phyloP scores from a whole-genome alignment of 2,329 filamentous ascomycete species.

The Colletotrichum gloeosporioides region DNA sequence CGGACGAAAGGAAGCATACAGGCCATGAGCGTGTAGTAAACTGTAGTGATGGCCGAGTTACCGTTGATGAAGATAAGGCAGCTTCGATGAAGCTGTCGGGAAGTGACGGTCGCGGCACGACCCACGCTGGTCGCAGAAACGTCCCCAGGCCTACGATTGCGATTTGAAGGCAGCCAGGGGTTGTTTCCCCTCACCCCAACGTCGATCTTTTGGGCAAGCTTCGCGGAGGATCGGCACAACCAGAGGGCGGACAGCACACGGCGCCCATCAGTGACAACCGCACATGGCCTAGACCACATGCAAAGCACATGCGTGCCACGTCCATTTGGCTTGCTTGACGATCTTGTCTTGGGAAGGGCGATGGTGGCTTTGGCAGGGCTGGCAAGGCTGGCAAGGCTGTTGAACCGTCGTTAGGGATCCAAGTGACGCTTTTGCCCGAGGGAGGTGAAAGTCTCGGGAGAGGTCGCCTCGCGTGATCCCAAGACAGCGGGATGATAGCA shows the following conservation, averaged over 20 bases:
- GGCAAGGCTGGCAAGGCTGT: not conserved
- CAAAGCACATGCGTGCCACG: conserved; percentile 8
- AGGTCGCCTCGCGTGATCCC: too few species aligned
- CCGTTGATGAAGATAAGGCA: not conserved
- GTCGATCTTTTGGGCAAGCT: conserved; percentile 8
- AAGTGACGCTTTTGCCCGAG: not conserved
- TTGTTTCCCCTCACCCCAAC: not conserved
- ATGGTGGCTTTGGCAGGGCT: not conserved
- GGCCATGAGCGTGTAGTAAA: too few species aligned
- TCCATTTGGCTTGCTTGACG: not conserved
- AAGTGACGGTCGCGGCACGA: too few species aligned
- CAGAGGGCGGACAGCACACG: not conserved
- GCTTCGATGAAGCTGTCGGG: too few species aligned
- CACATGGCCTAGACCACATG: conserved; percentile 2
- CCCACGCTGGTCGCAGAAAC: not conserved
- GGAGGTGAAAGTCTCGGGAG: too few species aligned
- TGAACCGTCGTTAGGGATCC: not conserved
- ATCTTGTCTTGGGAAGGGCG: not conserved
- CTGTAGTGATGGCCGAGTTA: too few species aligned
- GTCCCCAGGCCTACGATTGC: not conserved
- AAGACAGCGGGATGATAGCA: not conserved
- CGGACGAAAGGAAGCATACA: too few species aligned
- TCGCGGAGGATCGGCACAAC: conserved; percentile 5
- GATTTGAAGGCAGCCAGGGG: not conserved
- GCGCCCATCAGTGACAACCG: not conserved